Evolutionary conservation across 1,284 basidiomycete genomes (phyloP).

Genomic region (Cystobasidium pallidum): DNA sequence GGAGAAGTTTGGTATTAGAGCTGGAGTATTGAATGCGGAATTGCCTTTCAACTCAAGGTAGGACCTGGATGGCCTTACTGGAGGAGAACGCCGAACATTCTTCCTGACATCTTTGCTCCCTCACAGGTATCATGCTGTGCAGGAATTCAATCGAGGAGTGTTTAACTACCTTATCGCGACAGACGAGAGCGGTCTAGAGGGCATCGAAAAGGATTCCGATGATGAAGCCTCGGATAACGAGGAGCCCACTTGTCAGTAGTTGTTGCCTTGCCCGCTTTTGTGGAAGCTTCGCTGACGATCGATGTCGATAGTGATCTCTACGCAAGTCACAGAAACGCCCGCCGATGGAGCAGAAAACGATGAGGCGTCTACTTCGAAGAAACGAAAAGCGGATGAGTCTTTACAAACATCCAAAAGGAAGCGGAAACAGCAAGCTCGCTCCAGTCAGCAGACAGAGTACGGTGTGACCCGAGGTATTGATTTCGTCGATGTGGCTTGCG

Average conservation of each 20-base stretch:
- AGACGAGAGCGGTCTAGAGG: constrained; percentile 72
- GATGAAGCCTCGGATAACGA: constrained; percentile 58
- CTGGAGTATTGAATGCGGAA: constrained; percentile 95
- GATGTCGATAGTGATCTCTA: constrained; percentile 48
- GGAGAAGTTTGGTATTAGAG: constrained; percentile 96
- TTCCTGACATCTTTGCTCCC: background rate
- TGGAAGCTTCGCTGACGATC: background rate
- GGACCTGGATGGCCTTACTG: constrained; percentile 18
- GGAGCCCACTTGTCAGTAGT: constrained; percentile 56
- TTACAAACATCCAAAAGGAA: constrained; percentile 17
- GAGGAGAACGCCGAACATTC: background rate
- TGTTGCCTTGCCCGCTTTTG: background rate
- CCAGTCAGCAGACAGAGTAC: constrained; percentile 67
- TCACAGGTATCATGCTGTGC: constrained; percentile 87
- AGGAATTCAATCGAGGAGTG: constrained; percentile 98
- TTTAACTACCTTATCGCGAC: constrained; percentile 99
- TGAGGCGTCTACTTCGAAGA: constrained; percentile 47
- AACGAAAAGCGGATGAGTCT: constrained; percentile 48
- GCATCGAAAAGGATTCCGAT: constrained; percentile 56
- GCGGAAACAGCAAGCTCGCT: constrained; percentile 18
- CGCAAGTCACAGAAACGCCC: constrained; percentile 47
- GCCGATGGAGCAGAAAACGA: constrained; percentile 17
- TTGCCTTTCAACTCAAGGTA: constrained; percentile 88
- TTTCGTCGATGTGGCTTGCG: constrained; percentile 95
- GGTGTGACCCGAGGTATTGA: constrained; percentile 96